These are phyloP conservation scores for Pythium volutum DNA, from an alignment of 352 stramenopile species.

Conservation along the genomic window DNA sequence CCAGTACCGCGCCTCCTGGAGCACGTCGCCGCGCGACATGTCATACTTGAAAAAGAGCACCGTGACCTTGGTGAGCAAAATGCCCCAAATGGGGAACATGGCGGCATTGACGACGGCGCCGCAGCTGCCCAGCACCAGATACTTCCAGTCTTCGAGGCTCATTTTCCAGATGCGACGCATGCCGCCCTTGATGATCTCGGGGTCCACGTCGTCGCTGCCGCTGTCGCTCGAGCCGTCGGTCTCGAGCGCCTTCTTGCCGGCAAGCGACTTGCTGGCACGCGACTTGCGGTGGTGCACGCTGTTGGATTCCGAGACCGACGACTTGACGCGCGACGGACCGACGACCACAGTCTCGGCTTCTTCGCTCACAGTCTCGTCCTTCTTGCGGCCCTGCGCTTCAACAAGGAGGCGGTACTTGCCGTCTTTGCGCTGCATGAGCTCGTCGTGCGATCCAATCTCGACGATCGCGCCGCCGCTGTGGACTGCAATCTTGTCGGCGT, in stretches of 20 bases:
- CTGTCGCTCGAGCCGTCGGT: not conserved
- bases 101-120: slow-evolving; percentile 32
- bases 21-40: slow-evolving; percentile 26
- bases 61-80: slow-evolving; percentile 39
- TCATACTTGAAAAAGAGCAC: slow-evolving; percentile 33
- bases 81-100: slow-evolving; percentile 40
- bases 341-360: not conserved
- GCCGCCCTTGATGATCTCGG: not conserved
- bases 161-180: slow-evolving; percentile 35
- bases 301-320: not conserved
- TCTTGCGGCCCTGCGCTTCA: slow-evolving; percentile 16
- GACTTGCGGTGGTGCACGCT: slow-evolving; percentile 1
- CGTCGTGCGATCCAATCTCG: slow-evolving; percentile 76
- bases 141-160: slow-evolving; percentile 26
- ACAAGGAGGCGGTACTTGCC: slow-evolving; percentile 29
- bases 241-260: not conserved
- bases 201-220: not conserved
- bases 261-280: not conserved
- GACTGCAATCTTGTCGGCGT: slow-evolving; percentile 82
- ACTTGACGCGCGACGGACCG: not conserved
- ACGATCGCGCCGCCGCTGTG: slow-evolving; percentile 69
- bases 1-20: slow-evolving; percentile 26
- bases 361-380: not conserved
- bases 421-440: slow-evolving; percentile 53
- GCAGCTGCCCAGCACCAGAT: slow-evolving; percentile 20